These are phyloP conservation scores for Millerozyma miso DNA, from an alignment of 805 yeast species.

Conservation along the genomic window DNA sequence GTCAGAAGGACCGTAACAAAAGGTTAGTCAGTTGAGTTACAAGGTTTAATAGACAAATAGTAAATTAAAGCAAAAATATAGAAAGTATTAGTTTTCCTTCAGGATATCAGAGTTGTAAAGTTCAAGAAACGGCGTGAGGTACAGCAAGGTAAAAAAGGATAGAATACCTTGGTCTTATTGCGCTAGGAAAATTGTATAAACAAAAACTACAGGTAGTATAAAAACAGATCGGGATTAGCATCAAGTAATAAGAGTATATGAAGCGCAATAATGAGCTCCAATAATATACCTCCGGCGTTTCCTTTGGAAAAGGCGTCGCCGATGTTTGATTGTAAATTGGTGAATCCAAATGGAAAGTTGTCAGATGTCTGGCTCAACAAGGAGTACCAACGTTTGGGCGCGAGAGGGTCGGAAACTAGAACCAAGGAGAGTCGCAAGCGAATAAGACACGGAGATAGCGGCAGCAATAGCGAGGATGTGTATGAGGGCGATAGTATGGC, in stretches of 20 bases:
- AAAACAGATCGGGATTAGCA: background rate
- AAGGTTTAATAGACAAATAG: background rate
- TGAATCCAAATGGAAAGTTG: conserved; percentile 28
- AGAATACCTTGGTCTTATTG: background rate
- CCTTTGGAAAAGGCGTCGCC: conserved; percentile 30
- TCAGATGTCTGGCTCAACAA: conserved; percentile 29
- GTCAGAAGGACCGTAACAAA: background rate
- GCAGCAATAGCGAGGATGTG: conserved; percentile 9
- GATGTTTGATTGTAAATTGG: conserved; percentile 26
- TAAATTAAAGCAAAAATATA: background rate
- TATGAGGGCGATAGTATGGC: conserved; percentile 14
- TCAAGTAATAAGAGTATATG: background rate
- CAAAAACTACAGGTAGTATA: background rate
- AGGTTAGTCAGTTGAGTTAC: background rate
- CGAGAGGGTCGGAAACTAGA: conserved; percentile 11
- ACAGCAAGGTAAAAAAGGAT: background rate
- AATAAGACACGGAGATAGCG: conserved; percentile 14
- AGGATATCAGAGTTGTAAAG: background rate
- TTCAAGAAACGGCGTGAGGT: background rate
- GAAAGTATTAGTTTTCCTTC: background rate
- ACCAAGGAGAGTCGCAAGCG: conserved; percentile 25
- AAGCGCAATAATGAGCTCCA: conserved; percentile 4
- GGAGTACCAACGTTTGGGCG: conserved; percentile 23
- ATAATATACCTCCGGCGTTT: conserved; percentile 24
- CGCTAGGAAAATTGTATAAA: background rate